These are phyloP conservation scores for Talaromyces sp. DNA, from an alignment of 2,329 filamentous ascomycete genomes.

Conservation along the genomic window DNA sequence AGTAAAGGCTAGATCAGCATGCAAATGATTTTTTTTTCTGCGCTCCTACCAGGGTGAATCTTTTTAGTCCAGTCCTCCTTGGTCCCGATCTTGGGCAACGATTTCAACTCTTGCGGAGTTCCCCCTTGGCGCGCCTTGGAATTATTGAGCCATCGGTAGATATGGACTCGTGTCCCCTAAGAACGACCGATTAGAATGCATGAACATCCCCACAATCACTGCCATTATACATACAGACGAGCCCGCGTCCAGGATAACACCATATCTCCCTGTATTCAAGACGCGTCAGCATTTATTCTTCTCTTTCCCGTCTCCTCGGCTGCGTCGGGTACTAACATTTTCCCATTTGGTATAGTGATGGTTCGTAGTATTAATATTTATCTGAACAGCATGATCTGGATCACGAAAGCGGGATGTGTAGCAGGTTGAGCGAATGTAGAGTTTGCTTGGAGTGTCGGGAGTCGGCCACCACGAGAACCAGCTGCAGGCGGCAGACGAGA, in stretches of 20 bases:
- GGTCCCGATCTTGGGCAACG: slow-evolving; percentile 73
- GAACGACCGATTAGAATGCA: background rate
- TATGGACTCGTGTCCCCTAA: slow-evolving; percentile 79
- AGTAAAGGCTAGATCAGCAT: background rate
- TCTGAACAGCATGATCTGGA: slow-evolving; percentile 26
- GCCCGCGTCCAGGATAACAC: slow-evolving; percentile 93
- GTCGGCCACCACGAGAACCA: background rate
- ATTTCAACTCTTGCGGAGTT: slow-evolving; percentile 55
- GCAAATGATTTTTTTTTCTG: slow-evolving; percentile 45
- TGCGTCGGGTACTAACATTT: slow-evolving; percentile 30
- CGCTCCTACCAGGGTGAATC: slow-evolving; percentile 68
- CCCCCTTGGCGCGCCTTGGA: slow-evolving; percentile 60
- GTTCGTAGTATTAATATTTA: slow-evolving; percentile 13
- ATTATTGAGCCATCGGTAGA: slow-evolving; percentile 89
- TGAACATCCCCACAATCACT: background rate
- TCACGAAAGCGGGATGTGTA: background rate
- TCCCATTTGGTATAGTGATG: slow-evolving; percentile 30
- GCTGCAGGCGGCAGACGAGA: background rate
- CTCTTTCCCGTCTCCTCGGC: background rate
- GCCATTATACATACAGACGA: slow-evolving; percentile 60
- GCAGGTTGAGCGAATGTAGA: background rate
- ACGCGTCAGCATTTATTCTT: background rate
- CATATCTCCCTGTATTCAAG: slow-evolving; percentile 59
- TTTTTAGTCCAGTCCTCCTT: slow-evolving; percentile 89
- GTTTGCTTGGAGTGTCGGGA: background rate